These are phyloP conservation scores for Termitomyces sp. DNA, from an alignment of 768 basidiomycete species.

Conservation along the genomic window DNA sequence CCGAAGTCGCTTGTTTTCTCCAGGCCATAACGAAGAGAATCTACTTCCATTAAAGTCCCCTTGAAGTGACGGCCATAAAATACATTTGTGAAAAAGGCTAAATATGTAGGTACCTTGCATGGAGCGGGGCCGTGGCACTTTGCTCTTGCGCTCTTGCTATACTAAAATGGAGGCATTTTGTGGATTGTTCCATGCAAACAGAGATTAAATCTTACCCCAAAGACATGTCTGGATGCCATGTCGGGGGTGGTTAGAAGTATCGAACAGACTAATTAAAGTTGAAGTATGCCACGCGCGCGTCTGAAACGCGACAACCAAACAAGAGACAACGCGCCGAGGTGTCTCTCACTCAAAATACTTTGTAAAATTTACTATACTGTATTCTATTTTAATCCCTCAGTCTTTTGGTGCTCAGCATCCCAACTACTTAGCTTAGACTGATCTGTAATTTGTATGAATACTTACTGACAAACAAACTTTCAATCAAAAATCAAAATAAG, in stretches of 20 bases:
- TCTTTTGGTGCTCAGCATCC: not conserved
- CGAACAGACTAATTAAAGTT: too few relatives aligned
- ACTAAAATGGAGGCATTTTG: slow-evolving; percentile 34
- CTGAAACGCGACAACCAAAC: slow-evolving; percentile 21
- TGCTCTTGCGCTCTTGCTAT: slow-evolving; percentile 63
- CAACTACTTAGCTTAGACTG: not conserved
- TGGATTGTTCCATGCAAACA: not conserved
- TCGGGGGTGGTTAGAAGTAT: too few relatives aligned
- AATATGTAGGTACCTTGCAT: slow-evolving; percentile 36
- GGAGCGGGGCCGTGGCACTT: slow-evolving; percentile 62
- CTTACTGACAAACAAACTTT: not conserved
- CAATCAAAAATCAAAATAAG: too few relatives aligned
- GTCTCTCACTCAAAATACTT: not conserved
- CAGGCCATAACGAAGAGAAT: slow-evolving; percentile 62
- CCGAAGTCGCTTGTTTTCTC: slow-evolving; percentile 39
- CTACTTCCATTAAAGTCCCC: slow-evolving; percentile 46
- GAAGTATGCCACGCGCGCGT: too few relatives aligned
- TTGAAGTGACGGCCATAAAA: slow-evolving; percentile 9
- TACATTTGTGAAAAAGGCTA: not conserved
- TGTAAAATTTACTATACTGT: not conserved
- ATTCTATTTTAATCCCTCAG: not conserved
- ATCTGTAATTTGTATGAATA: too few relatives aligned
- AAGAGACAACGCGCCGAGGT: slow-evolving; percentile 28
- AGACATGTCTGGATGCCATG: slow-evolving; percentile 12
- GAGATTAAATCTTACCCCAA: slow-evolving; percentile 12